Conservation (phyloP, 768 basidiomycete genomes). For the Boletus pseudopeckii region DNA sequence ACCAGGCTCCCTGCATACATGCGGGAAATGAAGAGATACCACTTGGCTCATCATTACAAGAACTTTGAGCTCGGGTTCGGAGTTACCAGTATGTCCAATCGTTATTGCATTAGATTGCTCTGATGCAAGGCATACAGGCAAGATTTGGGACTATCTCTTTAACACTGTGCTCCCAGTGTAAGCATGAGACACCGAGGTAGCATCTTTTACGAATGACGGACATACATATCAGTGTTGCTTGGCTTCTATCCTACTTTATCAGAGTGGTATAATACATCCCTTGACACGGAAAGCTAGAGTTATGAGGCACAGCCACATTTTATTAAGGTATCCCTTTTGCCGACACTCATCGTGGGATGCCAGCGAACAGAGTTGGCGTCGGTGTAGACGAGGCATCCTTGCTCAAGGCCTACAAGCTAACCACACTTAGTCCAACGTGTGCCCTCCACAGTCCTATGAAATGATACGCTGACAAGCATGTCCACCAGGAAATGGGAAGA, state of each 20-base stretch:
- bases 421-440: constrained; percentile 73
- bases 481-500: constrained; percentile 79
- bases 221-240: constrained; percentile 7
- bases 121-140: constrained; percentile 46
- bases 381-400: constrained; percentile 77
- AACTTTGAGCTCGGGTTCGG: constrained; percentile 98
- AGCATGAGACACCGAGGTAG: not conserved
- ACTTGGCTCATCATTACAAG: constrained; percentile 97
- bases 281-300: not conserved
- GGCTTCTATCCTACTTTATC: constrained; percentile 8
- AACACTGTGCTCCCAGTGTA: constrained; percentile 73
- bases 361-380: constrained; percentile 55
- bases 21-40: constrained; percentile 93
- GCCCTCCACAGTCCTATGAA: constrained; percentile 1
- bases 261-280: constrained; percentile 6
- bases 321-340: not conserved
- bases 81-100: constrained; percentile 69
- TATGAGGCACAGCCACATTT: constrained; percentile 16
- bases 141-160: constrained; percentile 93
- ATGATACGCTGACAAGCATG: constrained; percentile 4
- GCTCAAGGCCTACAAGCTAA: constrained; percentile 85
- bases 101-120: not conserved
- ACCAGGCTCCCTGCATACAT: constrained; percentile 82
- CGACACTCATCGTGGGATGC: constrained; percentile 11
- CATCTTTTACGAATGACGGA: not conserved